Evolutionary conservation across 225 moss, liverwort and hornwort genomes (phyloP).

Genomic region (Sphagnum tenellum): DNA sequence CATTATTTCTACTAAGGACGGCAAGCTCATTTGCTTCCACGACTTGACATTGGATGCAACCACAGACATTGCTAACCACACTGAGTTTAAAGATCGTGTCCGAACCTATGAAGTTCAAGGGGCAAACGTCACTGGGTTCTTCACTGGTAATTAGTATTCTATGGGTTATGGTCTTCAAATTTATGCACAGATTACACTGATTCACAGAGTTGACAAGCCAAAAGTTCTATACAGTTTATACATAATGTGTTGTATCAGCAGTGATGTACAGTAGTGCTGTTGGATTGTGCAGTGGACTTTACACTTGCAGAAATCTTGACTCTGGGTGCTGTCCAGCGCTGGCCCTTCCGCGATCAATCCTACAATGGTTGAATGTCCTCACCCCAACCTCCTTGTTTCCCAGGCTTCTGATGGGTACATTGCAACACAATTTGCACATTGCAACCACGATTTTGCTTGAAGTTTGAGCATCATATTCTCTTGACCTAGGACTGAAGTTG

Average conservation of each 20-base stretch:
- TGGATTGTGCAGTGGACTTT: constrained; percentile 66
- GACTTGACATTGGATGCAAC: constrained; percentile 55
- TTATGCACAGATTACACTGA: no score
- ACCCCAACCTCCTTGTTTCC: no score
- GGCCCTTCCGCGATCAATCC: constrained; percentile 52
- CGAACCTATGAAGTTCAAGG: constrained; percentile 65
- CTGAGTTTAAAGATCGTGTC: constrained; percentile 53
- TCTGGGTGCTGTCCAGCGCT: constrained; percentile 55
- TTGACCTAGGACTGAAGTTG: no score
- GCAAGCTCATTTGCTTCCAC: constrained; percentile 64
- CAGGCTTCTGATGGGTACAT: no score
- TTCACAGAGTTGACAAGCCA: no score
- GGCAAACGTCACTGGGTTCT: constrained; percentile 51
- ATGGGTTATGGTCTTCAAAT: no score
- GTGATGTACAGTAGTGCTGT: no score
- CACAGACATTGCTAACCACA: constrained; percentile 52
- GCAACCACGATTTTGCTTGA: no score
- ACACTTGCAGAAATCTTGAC: constrained; percentile 79
- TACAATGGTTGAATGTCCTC: constrained; percentile 28
- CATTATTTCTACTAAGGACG: constrained; percentile 75
- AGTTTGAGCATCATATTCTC: no score
- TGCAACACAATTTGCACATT: no score
- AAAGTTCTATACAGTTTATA: no score
- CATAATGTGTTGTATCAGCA: no score
- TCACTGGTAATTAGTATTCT: constrained; percentile 23